Conservation (phyloP, 139 green algal genomes). For the Tetraselmis striata region DNA sequence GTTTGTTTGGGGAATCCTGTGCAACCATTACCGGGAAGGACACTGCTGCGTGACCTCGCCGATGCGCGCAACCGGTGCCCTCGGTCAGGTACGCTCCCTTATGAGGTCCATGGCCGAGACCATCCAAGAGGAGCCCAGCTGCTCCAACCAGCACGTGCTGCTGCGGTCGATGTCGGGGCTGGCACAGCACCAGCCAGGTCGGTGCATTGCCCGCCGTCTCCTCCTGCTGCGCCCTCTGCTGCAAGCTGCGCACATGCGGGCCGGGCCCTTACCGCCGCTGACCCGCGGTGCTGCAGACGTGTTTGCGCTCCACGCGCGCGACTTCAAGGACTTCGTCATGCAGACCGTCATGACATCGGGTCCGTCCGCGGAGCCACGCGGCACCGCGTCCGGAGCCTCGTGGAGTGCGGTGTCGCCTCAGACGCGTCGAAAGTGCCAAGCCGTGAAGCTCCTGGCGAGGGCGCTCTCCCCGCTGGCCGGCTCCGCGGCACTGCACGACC, state of each 20-base stretch:
- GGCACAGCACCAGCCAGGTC: not conserved
- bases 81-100: not conserved
- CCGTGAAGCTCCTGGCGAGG: not conserved
- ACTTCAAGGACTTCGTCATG: not conserved
- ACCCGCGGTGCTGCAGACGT: not conserved
- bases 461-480: not conserved
- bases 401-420: too few relatives aligned
- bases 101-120: not conserved
- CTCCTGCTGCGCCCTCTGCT: not conserved
- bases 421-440: not conserved
- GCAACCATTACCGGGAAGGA: too few relatives aligned
- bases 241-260: too few relatives aligned
- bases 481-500: not conserved
- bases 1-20: too few relatives aligned
- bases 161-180: not conserved
- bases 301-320: not conserved
- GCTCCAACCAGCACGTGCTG: not conserved
- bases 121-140: not conserved
- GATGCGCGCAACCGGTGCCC: too few relatives aligned
- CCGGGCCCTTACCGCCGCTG: too few relatives aligned
- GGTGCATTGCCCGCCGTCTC: not conserved
- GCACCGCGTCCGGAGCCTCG: too few relatives aligned
- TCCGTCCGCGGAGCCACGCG: too few relatives aligned
- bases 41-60: too few relatives aligned
- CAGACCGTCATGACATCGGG: too few relatives aligned